Percentiles rank a stretch among this genome's conserved stretches.
Evolutionary conservation across 192 early-diverging fungal species (phyloP).

Genomic region (Helicostylum pulchrum): DNA sequence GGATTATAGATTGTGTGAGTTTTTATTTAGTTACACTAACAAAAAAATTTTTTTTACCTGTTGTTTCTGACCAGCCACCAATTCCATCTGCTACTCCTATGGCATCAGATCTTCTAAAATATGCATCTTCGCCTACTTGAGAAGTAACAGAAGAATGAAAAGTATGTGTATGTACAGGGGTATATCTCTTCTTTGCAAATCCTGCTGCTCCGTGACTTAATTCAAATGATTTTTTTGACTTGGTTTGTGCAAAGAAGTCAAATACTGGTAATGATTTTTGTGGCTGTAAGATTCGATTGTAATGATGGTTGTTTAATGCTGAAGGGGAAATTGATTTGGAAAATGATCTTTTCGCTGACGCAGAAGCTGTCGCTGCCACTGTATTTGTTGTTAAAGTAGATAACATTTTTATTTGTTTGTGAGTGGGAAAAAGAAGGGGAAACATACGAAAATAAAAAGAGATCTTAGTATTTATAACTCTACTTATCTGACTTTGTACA

Average conservation of each 20-base stretch:
- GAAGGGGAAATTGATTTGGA: slow-evolving; percentile 1
- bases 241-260: slow-evolving; percentile 32
- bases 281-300: neutral
- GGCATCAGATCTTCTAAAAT: slow-evolving; percentile 80
- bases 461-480: no score
- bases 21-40: neutral
- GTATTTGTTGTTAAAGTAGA: no score
- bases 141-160: slow-evolving; percentile 44
- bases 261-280: slow-evolving; percentile 17
- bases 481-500: no score
- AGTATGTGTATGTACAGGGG: slow-evolving; percentile 29
- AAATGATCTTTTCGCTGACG: neutral
- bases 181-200: slow-evolving; percentile 41
- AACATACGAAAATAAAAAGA: no score
- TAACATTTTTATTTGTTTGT: no score
- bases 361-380: no score
- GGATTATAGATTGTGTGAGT: neutral
- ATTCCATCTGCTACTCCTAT: slow-evolving; percentile 94
- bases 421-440: no score
- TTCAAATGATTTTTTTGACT: slow-evolving; percentile 37
- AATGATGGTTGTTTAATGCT: slow-evolving; percentile 4
- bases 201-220: slow-evolving; percentile 51
- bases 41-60: slow-evolving; percentile 10
- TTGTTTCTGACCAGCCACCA: slow-evolving; percentile 71
- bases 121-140: slow-evolving; percentile 92